Evolutionary conservation across 2,329 filamentous ascomycete genomes (phyloP), one percentile per base, ranked within the genome.

Genomic region (Sporothrix variecibatus): DNA sequence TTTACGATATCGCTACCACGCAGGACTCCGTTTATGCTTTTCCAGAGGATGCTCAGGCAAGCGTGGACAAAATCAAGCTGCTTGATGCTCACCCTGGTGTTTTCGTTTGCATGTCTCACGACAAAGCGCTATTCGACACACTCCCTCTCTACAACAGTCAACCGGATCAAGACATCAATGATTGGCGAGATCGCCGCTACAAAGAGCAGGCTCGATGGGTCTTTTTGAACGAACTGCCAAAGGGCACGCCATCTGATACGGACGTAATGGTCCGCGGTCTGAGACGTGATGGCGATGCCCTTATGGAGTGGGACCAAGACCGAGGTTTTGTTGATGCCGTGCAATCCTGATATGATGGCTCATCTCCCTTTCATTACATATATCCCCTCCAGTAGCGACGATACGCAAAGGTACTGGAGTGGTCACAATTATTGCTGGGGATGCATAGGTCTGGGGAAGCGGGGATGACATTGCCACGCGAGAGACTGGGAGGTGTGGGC

Each of bases 161-260:
- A 11, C 65, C 65, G 1, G 43, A 69, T 4, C 7, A 17, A 12
- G 43, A 53, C 12, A 69, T 69, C 23, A 69, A 69, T 11, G 43
- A 53, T 43, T 69, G 65, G 65, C 34, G n/a, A n/a, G 65, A 2
- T 2, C 23, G 4, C 1, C 26, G 12, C 1, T 69, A 69, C 46
- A 53, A 53, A 11, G 26, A 34, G 2, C n/a, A 23, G 5, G n/a
- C 43, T 1, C 46, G 23, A 0, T 69, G 65, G 65, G 65, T 26
- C 5, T 69, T 69, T 38, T 26, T 69, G 15, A 69, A 69, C 26
- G 65, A 69, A 23, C 15, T 69, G 43, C 65, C 65, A 2, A 53
- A 34, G 15, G 43, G 28, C 23, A 34, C 7, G n/a, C 2, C 11
- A 2, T 43, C 65, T 9, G 43, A 43, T 23, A 11, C n/a, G 20